Percentiles rank a stretch among this genome's conserved stretches.
Evolutionary conservation across 306 rosid species (phyloP).

Genomic region (Castanea sativa): DNA sequence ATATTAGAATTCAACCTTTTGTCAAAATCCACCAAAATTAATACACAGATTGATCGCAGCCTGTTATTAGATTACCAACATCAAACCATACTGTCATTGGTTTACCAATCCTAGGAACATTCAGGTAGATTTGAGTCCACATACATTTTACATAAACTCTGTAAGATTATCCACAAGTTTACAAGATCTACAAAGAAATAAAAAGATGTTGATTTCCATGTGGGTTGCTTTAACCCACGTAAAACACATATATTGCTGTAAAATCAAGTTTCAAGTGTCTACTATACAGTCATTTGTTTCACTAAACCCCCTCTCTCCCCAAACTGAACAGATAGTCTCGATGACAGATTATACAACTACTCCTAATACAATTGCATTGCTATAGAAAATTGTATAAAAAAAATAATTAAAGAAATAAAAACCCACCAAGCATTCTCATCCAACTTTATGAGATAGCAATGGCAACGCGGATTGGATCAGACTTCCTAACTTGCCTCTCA

Average conservation of each 20-base stretch:
- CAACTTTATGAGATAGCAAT: slow-evolving; percentile 12
- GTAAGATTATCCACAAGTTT: too few relatives aligned
- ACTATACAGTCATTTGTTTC: not conserved
- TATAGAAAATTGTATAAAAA: not conserved
- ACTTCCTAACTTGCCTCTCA: slow-evolving; percentile 52
- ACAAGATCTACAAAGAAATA: not conserved
- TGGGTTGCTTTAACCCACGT: not conserved
- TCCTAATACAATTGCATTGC: not conserved
- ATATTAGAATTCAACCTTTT: not conserved
- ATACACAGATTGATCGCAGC: not conserved
- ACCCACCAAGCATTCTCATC: slow-evolving; percentile 13
- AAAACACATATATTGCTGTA: not conserved
- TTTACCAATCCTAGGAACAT: not conserved
- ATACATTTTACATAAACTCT: too few relatives aligned
- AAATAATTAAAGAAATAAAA: not conserved
- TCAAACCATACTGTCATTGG: too few relatives aligned
- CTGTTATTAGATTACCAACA: not conserved
- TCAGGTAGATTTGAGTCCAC: too few relatives aligned
- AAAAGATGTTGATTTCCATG: not conserved
- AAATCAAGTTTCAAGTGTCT: not conserved
- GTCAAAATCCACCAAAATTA: not conserved
- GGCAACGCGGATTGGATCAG: slow-evolving; percentile 53
- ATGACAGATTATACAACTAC: not conserved
- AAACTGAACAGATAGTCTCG: not conserved
- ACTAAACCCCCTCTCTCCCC: not conserved